These are phyloP conservation scores for Eragrostis tef DNA, from an alignment of 202 grass and related monocot genomes.

Conservation along the genomic window DNA sequence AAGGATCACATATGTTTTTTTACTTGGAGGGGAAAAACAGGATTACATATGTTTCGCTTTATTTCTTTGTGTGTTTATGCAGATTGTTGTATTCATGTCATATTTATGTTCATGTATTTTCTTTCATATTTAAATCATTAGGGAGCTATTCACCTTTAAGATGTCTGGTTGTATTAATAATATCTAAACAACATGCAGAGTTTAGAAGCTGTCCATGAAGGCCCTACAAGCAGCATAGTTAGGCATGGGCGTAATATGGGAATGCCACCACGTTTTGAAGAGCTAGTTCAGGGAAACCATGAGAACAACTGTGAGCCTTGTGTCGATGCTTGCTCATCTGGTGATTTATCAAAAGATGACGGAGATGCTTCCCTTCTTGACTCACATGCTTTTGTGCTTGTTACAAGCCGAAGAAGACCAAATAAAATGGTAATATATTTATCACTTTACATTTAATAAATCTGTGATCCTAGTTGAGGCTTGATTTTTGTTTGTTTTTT, in stretches of 20 bases:
- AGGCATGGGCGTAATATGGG: constrained; percentile 42
- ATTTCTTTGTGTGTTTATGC: constrained; percentile 19
- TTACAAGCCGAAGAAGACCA: constrained; percentile 82
- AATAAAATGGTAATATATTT: constrained; percentile 43
- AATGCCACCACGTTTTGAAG: constrained; percentile 59
- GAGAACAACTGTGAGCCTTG: constrained; percentile 33
- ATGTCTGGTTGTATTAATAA: constrained; percentile 19
- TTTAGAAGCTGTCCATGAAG: constrained; percentile 39
- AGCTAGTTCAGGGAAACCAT: constrained; percentile 60
- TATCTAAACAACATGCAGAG: constrained; percentile 49
- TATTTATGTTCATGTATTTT: constrained; percentile 24
- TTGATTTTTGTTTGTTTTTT: neutral
- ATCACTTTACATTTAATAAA: constrained; percentile 18
- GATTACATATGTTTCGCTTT: neutral
- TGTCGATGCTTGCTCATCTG: constrained; percentile 41
- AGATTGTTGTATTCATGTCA: neutral
- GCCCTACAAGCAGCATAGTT: constrained; percentile 29
- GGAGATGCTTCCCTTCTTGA: constrained; percentile 67
- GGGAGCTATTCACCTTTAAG: constrained; percentile 3
- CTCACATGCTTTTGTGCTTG: constrained; percentile 73
- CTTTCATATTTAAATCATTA: constrained; percentile 18
- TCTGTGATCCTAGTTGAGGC: constrained; percentile 9
- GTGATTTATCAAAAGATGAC: constrained; percentile 47
- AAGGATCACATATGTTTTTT: neutral
- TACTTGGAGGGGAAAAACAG: too few relatives aligned